Evolutionary conservation across 257 asterid species (phyloP), one percentile per base, ranked within the genome.

Genomic region (Penstemon davidsonii): DNA sequence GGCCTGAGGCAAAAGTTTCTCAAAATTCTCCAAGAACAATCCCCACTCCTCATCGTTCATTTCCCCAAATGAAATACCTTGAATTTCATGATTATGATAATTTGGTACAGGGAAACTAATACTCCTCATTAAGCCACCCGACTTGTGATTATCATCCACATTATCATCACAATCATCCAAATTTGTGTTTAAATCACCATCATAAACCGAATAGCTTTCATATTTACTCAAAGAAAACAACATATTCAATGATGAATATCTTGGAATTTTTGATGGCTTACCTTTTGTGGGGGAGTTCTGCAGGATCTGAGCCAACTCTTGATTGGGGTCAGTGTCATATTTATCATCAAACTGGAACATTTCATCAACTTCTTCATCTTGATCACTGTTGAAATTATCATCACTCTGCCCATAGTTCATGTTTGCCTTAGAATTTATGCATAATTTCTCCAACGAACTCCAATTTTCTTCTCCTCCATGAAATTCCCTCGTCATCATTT

Each of bases 401-500:
- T 68, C 72, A 3, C 66, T 53, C 46, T 50, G 65, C 50, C 62
- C 60, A 62, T 60, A 69, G 41, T 77, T 76, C 76, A 84, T 54
- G 72, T 73, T 74, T 13, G 68, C 83, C 80, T 75, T 90, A 6
- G 95, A 94, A 60, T 69, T 74, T 56, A 85, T 62, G 78, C 98
- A 90, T 43, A 93, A 70, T 64, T 70, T 80, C 82, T 93, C 97
- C 4, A 90, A 75, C 0, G 79, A 79, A 53, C 98, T 93, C 85
- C 86, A 81, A 53, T 79, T 79, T 67, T 86, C 95, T 46, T 82
- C 86, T 42, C 88, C 95, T 47, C 90, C 87, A 3, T 78, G 71
- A 44, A 84, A 84, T 44, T 85, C 87, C 18, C 98, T 74, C 12
- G 94, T 93, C 97, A 93, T 90, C 89, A 90, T 90, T 40, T 85